Evolutionary conservation across 306 rosid species (phyloP), one percentile per base, ranked within the genome.

Genomic region (Prunus mume): DNA sequence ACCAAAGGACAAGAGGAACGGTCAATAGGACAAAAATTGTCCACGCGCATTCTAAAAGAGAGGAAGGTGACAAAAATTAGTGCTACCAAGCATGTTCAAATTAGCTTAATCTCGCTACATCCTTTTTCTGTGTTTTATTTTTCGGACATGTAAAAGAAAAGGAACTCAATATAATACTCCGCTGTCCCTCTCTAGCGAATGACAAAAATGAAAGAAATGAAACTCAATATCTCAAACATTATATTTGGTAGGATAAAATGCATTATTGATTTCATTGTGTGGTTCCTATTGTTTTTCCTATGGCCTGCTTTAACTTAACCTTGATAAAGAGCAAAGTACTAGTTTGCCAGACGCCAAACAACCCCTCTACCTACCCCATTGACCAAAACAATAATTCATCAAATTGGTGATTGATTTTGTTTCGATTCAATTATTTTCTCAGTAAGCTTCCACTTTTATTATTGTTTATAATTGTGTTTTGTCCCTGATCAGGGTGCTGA

Each of bases 131-230:
- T 38, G 9, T 38, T 38, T 38, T 38, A 6, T 1, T 38, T 6
- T 38, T 38, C 2, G 10, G 9, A 7, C 0, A 38, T 7, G 41
- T 38, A 38, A 6, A 0, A 38, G 2, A 38, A 38, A 38, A 34
- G 2, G 1, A 5, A 34, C 2, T 34, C 41, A 34, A 34, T 34
- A 34, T 34, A 34, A 34, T 34, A 34, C 41, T 32, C 38, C 7
- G 7, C 0, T 32, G 1, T 8, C 2, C 7, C 1, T 6, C 0
- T 7, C 7, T 32, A 32, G 0, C 8, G 41, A 34, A 5, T 34
- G 41, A 34, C 8, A 6, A 34, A 34, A 34, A 34, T 0, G 41
- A 5, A 34, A 5, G 41, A 34, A 34, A 34, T 6, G 8, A 6
- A 38, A 7, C 9, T 38, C 0, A 38, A 7, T 38, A 38, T 38